Evolutionary conservation across 2,329 filamentous ascomycete species (phyloP).

Genomic region (Exophiala sp.): DNA sequence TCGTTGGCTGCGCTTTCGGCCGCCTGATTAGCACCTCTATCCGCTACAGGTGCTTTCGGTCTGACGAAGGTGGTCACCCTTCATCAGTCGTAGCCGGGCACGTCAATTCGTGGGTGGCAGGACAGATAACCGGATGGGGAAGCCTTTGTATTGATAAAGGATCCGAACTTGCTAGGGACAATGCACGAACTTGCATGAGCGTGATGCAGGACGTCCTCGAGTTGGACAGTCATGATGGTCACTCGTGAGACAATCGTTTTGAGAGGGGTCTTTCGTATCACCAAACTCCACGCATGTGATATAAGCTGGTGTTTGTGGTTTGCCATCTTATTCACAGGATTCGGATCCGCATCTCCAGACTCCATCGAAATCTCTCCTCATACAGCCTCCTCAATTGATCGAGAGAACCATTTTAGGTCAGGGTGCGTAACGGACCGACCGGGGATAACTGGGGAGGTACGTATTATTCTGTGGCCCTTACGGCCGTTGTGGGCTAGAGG

Average conservation of each 20-base stretch:
- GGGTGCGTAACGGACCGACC: slow-evolving; percentile 11
- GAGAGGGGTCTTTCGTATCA: neutral
- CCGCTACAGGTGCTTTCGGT: no score
- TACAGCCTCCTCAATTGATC: no score
- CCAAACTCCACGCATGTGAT: neutral
- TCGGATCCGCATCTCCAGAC: no score
- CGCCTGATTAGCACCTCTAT: no score
- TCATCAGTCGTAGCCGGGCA: no score
- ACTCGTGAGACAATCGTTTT: neutral
- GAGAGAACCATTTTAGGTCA: neutral
- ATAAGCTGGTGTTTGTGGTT: neutral
- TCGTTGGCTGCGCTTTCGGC: no score
- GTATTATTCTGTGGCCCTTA: no score
- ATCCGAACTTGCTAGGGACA: neutral
- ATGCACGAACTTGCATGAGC: neutral
- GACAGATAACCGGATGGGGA: neutral
- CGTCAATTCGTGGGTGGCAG: neutral
- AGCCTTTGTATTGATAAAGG: neutral
- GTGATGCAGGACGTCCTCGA: slow-evolving; percentile 2
- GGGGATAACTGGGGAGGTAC: no score
- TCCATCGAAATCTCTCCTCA: neutral
- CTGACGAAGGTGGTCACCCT: no score
- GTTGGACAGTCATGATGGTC: neutral
- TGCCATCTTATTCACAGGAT: neutral
- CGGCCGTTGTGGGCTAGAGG: no score